Evolutionary conservation across 257 asterid species (phyloP), one percentile per base, ranked within the genome.

Genomic region (Fraxinus quadrangulata): DNA sequence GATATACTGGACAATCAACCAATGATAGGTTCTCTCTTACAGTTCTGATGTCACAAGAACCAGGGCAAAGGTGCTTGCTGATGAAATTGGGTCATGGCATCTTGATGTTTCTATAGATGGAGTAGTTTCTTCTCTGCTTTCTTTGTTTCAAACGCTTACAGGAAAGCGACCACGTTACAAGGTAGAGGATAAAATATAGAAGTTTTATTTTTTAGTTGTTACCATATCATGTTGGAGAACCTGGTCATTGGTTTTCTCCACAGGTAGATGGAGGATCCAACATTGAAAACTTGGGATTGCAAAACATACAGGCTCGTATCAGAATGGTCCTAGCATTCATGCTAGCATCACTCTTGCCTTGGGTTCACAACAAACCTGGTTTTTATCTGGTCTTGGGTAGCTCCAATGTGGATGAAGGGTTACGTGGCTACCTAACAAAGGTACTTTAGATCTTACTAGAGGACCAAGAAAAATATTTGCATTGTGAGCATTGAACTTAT

Each of bases 61-160:
- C 30, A 87, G 96, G 49, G 97, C 97, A 61, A 95, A 82, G 88
- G 88, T 93, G 79, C 92, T 93, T 80, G 92, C 97, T 2, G 93
- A 93, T 76, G 99, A 95, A 92, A 86, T 93, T 54, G 99, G 99
- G 71, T 86, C 99, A 30, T 92, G 99, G 99, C 98, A 93, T 88
- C 93, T 90, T 81, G 92, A 91, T 85, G 89, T 91, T 83, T 86
- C 90, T 73, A 95, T 95, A 75, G 98, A 95, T 80, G 89, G 86
- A 80, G 98, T 95, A 56, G 89, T 93, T 79, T 90, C 97, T 76
- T 78, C 99, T 3, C 78, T 95, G 1, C 88, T 92, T 75, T 89
- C 94, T 78, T 86, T 95, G 85, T 95, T 95, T 83, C 92, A 91
- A 78, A 91, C 93, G 24, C 93, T 93, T 74, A 95, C 99, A 0